These are phyloP conservation scores for Primulina tabacum DNA, from an alignment of 257 asterid species.

Conservation along the genomic window DNA sequence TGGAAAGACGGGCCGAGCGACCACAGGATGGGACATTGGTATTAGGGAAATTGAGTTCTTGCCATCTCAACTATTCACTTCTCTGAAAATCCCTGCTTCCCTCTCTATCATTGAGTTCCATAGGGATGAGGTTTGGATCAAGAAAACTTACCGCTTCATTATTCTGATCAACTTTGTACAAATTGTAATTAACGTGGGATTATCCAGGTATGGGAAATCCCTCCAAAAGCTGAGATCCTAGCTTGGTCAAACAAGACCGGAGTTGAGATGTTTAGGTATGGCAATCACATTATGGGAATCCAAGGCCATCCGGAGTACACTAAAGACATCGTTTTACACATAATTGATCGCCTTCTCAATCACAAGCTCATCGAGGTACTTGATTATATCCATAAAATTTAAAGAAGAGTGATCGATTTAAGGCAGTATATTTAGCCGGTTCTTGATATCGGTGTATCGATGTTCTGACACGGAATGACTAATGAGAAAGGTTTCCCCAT, in stretches of 20 bases:
- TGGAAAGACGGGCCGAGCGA: conserved; percentile 70
- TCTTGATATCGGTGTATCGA: too few species aligned
- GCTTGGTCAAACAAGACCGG: conserved; percentile 76
- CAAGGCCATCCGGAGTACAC: conserved; percentile 97
- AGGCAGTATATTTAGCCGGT: too few species aligned
- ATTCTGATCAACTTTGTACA: background rate
- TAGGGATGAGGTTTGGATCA: conserved; percentile 66
- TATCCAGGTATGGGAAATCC: conserved; percentile 64
- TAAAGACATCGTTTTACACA: conserved; percentile 63
- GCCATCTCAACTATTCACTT: conserved; percentile 50
- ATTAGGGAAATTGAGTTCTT: conserved; percentile 48
- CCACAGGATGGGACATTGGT: conserved; percentile 85
- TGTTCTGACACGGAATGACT: too few species aligned
- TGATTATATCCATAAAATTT: background rate
- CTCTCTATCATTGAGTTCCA: conserved; percentile 76
- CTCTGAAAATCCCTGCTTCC: conserved; percentile 53
- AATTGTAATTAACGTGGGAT: too few species aligned
- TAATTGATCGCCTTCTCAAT: conserved; percentile 65
- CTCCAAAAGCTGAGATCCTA: conserved; percentile 66
- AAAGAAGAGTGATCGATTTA: background rate
- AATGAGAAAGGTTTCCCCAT: background rate
- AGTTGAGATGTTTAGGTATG: conserved; percentile 76
- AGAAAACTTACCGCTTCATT: background rate
- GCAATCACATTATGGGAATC: conserved; percentile 83
- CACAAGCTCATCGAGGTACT: conserved; percentile 47